A percentile compares a stretch with the other conserved stretches of the same genome.
Evolutionary conservation across 306 rosid genomes (phyloP).

Genomic region (Senna siamea): DNA sequence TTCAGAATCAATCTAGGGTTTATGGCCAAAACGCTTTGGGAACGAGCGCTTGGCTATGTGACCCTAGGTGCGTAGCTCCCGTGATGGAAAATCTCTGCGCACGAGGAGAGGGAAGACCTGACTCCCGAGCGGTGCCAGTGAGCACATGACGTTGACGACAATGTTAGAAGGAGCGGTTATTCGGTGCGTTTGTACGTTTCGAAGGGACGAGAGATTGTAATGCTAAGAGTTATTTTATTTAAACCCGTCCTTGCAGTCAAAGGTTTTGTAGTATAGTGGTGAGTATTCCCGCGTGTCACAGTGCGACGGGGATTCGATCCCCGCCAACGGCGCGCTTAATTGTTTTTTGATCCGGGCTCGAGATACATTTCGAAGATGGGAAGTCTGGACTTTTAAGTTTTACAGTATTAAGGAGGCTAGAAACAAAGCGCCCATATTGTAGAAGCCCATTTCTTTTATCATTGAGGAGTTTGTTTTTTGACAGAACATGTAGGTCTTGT

Average conservation of each 20-base stretch:
- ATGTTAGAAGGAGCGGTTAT: conserved; percentile 3
- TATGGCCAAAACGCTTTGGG: conserved; percentile 2
- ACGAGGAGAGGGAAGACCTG: not conserved
- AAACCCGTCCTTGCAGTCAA: too few relatives aligned
- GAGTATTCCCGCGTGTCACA: conserved; percentile 60
- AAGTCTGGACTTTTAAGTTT: too few relatives aligned
- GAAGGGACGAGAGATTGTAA: too few relatives aligned
- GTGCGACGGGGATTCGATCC: conserved; percentile 74
- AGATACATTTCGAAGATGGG: too few relatives aligned
- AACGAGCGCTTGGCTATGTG: not conserved
- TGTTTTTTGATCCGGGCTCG: too few relatives aligned
- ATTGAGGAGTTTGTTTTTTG: too few relatives aligned
- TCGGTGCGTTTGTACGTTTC: not conserved
- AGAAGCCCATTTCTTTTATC: too few relatives aligned
- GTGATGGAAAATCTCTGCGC: not conserved
- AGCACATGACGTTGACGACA: not conserved
- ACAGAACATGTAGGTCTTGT: too few relatives aligned
- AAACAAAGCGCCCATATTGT: too few relatives aligned
- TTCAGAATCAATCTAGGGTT: conserved; percentile 16
- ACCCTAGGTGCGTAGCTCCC: not conserved
- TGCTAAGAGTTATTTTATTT: too few relatives aligned
- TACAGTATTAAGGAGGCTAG: too few relatives aligned
- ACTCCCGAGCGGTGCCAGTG: not conserved
- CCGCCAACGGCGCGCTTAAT: conserved; percentile 74
- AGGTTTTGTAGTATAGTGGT: conserved; percentile 80